Evolutionary conservation across 1,284 basidiomycete species (phyloP).

Genomic region (Fomitopsis pinicola): DNA sequence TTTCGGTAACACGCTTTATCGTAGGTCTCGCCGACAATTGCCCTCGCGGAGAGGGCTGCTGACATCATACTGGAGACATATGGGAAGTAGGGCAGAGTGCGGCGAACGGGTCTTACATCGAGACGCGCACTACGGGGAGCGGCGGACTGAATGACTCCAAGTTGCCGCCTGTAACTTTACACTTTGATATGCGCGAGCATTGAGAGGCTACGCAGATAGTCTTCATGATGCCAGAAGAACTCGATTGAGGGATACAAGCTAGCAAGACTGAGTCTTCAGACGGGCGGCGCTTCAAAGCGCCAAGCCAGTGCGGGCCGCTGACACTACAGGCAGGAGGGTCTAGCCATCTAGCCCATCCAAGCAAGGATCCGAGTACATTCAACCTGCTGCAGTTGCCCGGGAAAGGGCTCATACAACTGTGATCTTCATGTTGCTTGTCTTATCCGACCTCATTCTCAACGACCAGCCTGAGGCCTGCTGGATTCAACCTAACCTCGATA

Average conservation of each 20-base stretch:
- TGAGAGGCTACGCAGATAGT: background rate
- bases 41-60: constrained; percentile 60
- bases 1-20: background rate
- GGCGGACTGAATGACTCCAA: background rate
- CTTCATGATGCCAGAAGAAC: background rate
- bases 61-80: constrained; percentile 46
- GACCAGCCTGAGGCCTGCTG: background rate
- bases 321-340: too few species aligned
- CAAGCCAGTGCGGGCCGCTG: too few species aligned
- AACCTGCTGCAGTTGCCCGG: too few species aligned
- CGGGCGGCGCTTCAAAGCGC: too few species aligned
- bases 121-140: too few species aligned
- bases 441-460: too few species aligned
- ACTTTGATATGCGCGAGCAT: background rate
- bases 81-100: background rate
- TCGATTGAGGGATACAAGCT: too few species aligned
- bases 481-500: background rate
- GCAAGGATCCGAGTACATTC: too few species aligned
- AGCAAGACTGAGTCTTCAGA: too few species aligned
- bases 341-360: too few species aligned
- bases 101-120: background rate
- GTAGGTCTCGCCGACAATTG: constrained; percentile 54
- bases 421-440: too few species aligned
- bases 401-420: too few species aligned
- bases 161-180: background rate